Evolutionary conservation across 306 rosid genomes (phyloP).

Genomic region (Corylus americana): DNA sequence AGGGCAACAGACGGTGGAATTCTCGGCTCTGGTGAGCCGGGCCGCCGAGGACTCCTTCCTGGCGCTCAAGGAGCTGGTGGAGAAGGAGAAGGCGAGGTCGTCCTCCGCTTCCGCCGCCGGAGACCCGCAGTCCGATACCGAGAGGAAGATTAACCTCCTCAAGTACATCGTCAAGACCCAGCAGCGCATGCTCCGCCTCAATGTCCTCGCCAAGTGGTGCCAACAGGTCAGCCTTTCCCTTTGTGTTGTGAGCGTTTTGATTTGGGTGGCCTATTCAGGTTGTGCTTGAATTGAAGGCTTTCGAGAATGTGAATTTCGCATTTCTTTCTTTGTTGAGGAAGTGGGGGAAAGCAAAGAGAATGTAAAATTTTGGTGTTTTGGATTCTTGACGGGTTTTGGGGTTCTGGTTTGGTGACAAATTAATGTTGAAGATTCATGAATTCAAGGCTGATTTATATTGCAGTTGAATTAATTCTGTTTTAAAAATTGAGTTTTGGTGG

Average conservation of each 20-base stretch:
- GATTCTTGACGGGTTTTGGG: neutral
- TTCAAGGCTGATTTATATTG: neutral
- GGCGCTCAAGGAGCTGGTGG: slow-evolving; percentile 77
- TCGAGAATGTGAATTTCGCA: neutral
- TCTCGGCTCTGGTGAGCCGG: slow-evolving; percentile 74
- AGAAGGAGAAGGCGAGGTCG: slow-evolving; percentile 50
- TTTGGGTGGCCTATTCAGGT: neutral
- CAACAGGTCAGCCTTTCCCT: slow-evolving; percentile 58
- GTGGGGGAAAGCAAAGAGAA: neutral
- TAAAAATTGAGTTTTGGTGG: neutral
- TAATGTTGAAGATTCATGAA: neutral
- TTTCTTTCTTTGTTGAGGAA: neutral
- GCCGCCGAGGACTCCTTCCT: slow-evolving; percentile 83
- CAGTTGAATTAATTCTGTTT: neutral
- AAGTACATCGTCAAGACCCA: slow-evolving; percentile 88
- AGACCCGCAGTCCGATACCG: slow-evolving; percentile 60
- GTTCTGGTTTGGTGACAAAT: neutral
- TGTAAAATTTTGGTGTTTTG: neutral
- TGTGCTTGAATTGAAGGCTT: neutral
- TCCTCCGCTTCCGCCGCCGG: slow-evolving; percentile 38
- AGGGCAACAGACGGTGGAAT: slow-evolving; percentile 95
- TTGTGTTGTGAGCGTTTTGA: neutral
- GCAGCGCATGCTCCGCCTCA: slow-evolving; percentile 95
- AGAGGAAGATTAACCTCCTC: slow-evolving; percentile 78
- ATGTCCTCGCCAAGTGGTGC: slow-evolving; percentile 95